phyloP scores from a whole-genome alignment of 2,329 filamentous ascomycete genomes.

The Rhynchosporium graminicola region DNA sequence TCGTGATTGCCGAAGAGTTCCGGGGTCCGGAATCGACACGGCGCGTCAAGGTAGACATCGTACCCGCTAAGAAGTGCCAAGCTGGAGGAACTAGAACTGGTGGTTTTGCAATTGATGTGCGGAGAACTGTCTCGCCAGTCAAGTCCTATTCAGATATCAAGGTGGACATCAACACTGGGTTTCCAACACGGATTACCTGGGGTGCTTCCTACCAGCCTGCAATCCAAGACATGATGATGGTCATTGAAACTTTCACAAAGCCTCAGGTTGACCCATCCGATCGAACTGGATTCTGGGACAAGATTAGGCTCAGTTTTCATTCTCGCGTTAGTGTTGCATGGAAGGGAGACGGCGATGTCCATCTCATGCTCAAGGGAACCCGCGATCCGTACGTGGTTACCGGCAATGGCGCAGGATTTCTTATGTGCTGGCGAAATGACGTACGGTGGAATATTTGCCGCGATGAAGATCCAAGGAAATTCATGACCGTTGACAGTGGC shows the following conservation, averaged over 20 bases:
- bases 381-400: slow-evolving; percentile 93
- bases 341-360: slow-evolving; percentile 95
- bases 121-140: slow-evolving; percentile 88
- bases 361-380: slow-evolving; percentile 86
- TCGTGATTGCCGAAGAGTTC: slow-evolving; percentile 94
- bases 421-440: slow-evolving; percentile 98
- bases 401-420: slow-evolving; percentile 87
- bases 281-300: slow-evolving; percentile 96
- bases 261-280: slow-evolving; percentile 93
- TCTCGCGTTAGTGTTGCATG: slow-evolving; percentile 86
- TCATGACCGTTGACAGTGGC: slow-evolving; percentile 94
- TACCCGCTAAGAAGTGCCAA: slow-evolving; percentile 65
- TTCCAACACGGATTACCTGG: slow-evolving; percentile 94
- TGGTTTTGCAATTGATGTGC: slow-evolving; percentile 81
- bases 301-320: slow-evolving; percentile 91
- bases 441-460: slow-evolving; percentile 84
- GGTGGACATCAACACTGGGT: slow-evolving; percentile 88
- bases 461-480: slow-evolving; percentile 83
- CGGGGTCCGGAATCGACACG: slow-evolving; percentile 78
- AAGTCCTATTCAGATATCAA: slow-evolving; percentile 95
- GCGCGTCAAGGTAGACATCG: slow-evolving; percentile 78
- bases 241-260: slow-evolving; percentile 96
- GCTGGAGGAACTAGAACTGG: slow-evolving; percentile 57
- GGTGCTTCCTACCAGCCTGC: slow-evolving; percentile 96
- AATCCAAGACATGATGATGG: slow-evolving; percentile 99